Conservation (phyloP, 2,329 filamentous ascomycete genomes). For the Huntiella decipiens region DNA sequence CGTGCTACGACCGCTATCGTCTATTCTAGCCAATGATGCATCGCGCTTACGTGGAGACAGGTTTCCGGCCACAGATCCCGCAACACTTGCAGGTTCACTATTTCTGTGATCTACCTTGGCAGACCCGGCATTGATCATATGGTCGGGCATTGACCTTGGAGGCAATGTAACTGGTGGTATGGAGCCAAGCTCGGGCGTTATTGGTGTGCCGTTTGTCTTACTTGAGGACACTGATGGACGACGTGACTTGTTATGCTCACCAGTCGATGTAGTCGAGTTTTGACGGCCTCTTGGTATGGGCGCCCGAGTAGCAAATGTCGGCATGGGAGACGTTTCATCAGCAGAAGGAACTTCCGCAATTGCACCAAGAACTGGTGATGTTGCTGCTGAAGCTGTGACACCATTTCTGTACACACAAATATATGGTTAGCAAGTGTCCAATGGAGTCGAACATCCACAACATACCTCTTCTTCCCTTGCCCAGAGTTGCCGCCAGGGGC, state of each 20-base stretch:
- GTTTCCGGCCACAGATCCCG: no score
- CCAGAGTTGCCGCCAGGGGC: constrained; percentile 44
- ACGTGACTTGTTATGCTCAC: constrained; percentile 33
- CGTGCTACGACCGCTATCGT: constrained; percentile 13
- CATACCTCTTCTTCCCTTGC: constrained; percentile 63
- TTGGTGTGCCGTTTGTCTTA: constrained; percentile 35
- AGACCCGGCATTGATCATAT: neutral
- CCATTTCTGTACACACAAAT: constrained; percentile 18
- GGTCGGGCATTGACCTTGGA: constrained; percentile 13
- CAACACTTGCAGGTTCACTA: no score
- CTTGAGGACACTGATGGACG: constrained; percentile 42
- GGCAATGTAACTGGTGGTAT: constrained; percentile 15
- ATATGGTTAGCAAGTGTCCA: neutral
- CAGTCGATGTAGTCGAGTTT: constrained; percentile 46
- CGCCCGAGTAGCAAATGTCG: constrained; percentile 33
- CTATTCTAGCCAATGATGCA: neutral
- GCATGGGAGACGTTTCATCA: constrained; percentile 6
- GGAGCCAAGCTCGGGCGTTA: constrained; percentile 21
- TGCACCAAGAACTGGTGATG: constrained; percentile 55
- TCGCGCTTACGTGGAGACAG: constrained; percentile 9
- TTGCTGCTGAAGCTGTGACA: constrained; percentile 40
- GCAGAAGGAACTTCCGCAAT: constrained; percentile 37
- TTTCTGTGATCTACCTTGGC: no score
- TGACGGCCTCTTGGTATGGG: constrained; percentile 55
- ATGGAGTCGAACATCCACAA: constrained; percentile 9